A percentile compares a stretch with the other conserved stretches of the same genome.
Evolutionary conservation across 106 monocot genomes (phyloP).

Genomic region (Gastrodia elata): DNA sequence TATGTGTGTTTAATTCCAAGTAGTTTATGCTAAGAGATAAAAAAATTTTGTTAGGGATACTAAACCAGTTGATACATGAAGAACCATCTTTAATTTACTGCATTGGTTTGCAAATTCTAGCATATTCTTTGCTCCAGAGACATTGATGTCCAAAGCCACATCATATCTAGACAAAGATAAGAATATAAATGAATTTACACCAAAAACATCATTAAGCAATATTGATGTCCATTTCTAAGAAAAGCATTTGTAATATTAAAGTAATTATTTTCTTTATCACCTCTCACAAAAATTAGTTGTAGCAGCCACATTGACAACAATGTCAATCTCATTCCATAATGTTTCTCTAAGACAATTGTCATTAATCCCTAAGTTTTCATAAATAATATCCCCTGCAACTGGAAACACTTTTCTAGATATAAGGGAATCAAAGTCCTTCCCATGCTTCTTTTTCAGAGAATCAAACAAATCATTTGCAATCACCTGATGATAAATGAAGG

Average conservation of each 20-base stretch:
- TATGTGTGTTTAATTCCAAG: too few relatives aligned
- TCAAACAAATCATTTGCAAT: constrained; percentile 47
- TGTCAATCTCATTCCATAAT: constrained; percentile 34
- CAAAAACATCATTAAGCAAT: too few relatives aligned
- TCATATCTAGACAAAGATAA: constrained; percentile 42
- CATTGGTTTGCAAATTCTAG: constrained; percentile 36
- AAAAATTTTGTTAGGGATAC: too few relatives aligned
- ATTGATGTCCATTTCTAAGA: too few relatives aligned
- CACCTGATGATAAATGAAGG: constrained; percentile 42
- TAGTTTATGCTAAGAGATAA: too few relatives aligned
- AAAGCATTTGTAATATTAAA: not conserved
- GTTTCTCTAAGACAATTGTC: constrained; percentile 19
- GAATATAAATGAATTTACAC: too few relatives aligned
- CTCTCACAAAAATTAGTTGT: constrained; percentile 76
- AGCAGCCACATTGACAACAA: constrained; percentile 63
- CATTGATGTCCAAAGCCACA: constrained; percentile 33
- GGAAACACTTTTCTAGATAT: constrained; percentile 36
- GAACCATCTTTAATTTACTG: constrained; percentile 27
- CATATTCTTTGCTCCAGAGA: constrained; percentile 37
- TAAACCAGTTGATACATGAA: constrained; percentile 53
- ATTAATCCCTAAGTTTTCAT: constrained; percentile 44
- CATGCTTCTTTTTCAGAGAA: constrained; percentile 43
- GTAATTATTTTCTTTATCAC: constrained; percentile 14
- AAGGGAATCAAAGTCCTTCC: constrained; percentile 34
- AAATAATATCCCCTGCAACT: constrained; percentile 43